A percentile compares a stretch with the other conserved stretches of the same genome.
Conservation (phyloP, 129 eudicot species). For the Lactuca sativa region DNA sequence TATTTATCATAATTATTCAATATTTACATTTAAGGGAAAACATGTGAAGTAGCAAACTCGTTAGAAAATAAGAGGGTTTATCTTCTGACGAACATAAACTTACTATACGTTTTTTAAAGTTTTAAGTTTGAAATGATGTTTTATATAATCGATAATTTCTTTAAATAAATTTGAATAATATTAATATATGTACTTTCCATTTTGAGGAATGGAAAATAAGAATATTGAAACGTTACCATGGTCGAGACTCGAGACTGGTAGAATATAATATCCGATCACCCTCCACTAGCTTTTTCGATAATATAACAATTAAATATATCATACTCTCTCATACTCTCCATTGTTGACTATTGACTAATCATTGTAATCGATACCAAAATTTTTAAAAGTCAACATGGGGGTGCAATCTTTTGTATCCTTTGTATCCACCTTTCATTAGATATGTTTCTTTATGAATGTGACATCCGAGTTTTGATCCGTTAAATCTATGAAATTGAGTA, state of each 20-base stretch:
- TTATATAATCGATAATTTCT: too few relatives aligned
- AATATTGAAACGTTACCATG: not conserved
- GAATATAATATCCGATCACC: not conserved
- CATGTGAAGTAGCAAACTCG: too few relatives aligned
- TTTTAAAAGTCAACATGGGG: not conserved
- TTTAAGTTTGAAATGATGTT: too few relatives aligned
- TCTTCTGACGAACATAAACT: too few relatives aligned
- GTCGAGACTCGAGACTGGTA: not conserved
- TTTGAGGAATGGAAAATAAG: too few relatives aligned
- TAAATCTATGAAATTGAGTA: not conserved
- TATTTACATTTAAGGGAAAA: too few relatives aligned
- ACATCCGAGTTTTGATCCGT: not conserved
- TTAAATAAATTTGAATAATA: too few relatives aligned
- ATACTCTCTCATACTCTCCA: not conserved
- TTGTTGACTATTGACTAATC: not conserved
- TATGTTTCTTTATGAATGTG: not conserved
- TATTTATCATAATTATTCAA: too few relatives aligned
- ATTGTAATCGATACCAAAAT: not conserved
- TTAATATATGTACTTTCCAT: too few relatives aligned
- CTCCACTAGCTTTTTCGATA: not conserved
- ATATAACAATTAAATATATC: too few relatives aligned
- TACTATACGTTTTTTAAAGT: too few relatives aligned
- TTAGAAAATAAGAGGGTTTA: too few relatives aligned
- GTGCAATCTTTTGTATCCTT: not conserved
- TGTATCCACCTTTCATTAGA: not conserved